These are phyloP conservation scores for Leccinum rimulosum DNA, from an alignment of 768 basidiomycete species.

Conservation along the genomic window DNA sequence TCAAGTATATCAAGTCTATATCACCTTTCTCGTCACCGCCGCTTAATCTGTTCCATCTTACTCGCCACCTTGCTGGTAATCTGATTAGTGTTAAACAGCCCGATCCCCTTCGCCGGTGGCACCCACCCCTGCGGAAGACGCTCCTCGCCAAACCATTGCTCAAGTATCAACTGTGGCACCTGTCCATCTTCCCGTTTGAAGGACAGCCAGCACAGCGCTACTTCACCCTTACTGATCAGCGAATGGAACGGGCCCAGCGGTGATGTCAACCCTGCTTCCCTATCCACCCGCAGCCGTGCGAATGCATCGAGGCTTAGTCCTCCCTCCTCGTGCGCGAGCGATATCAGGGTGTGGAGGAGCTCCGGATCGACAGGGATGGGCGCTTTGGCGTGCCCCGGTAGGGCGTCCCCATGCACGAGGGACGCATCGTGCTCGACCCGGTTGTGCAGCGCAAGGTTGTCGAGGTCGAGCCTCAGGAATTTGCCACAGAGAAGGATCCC, in stretches of 20 bases:
- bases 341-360: constrained; percentile 36
- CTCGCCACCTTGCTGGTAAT: constrained; percentile 30
- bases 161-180: constrained; percentile 36
- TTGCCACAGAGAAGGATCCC: constrained; percentile 49
- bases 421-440: constrained; percentile 68
- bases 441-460: constrained; percentile 53
- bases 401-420: constrained; percentile 50
- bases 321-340: constrained; percentile 17
- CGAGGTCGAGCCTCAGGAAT: constrained; percentile 41
- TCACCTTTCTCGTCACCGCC: neutral
- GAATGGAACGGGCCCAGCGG: constrained; percentile 45
- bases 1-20: neutral
- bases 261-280: constrained; percentile 34
- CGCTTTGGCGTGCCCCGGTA: constrained; percentile 36
- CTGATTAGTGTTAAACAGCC: constrained; percentile 27
- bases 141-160: constrained; percentile 59
- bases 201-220: constrained; percentile 50
- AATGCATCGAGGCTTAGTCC: constrained; percentile 49
- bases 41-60: constrained; percentile 25
- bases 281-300: constrained; percentile 46
- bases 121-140: constrained; percentile 59
- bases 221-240: constrained; percentile 56
- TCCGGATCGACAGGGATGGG: constrained; percentile 39
- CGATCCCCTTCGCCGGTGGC: constrained; percentile 27
- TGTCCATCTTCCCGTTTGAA: constrained; percentile 32